These are phyloP conservation scores for Protomyces macrosporus DNA, from an alignment of 1,139 yeast genomes.

Conservation along the genomic window DNA sequence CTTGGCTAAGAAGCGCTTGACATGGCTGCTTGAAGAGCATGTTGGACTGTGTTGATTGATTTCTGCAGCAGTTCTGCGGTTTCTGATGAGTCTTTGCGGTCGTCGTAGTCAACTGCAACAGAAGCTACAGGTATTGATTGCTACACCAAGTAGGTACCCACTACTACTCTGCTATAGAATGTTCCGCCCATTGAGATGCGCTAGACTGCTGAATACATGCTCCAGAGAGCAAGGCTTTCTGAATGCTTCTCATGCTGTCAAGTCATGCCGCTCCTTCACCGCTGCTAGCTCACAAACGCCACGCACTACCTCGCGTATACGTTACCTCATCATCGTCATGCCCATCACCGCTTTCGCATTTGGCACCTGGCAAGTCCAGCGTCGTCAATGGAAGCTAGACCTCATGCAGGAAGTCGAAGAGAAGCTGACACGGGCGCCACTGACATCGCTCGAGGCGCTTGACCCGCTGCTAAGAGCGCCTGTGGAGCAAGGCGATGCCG, in stretches of 20 bases:
- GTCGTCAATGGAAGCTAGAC: conserved; percentile 84
- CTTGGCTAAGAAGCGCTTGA: background rate
- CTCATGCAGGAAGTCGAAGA: conserved; percentile 79
- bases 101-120: too few species aligned
- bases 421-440: conserved; percentile 64
- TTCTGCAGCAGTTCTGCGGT: too few species aligned
- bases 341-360: conserved; percentile 79
- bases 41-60: background rate
- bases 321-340: conserved; percentile 53
- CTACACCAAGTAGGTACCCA: too few species aligned
- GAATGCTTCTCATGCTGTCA: too few species aligned
- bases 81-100: too few species aligned
- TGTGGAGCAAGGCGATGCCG: conserved; percentile 34
- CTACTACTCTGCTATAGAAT: too few species aligned
- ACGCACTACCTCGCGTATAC: background rate
- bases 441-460: conserved; percentile 53
- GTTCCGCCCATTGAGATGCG: too few species aligned
- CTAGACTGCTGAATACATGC: too few species aligned
- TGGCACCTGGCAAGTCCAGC: conserved; percentile 89
- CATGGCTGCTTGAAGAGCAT: background rate
- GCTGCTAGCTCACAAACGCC: background rate
- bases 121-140: too few species aligned
- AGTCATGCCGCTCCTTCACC: too few species aligned
- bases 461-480: background rate
- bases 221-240: too few species aligned